Evolutionary conservation across 257 asterid species (phyloP).

Genomic region (Salvia rosmarinus): DNA sequence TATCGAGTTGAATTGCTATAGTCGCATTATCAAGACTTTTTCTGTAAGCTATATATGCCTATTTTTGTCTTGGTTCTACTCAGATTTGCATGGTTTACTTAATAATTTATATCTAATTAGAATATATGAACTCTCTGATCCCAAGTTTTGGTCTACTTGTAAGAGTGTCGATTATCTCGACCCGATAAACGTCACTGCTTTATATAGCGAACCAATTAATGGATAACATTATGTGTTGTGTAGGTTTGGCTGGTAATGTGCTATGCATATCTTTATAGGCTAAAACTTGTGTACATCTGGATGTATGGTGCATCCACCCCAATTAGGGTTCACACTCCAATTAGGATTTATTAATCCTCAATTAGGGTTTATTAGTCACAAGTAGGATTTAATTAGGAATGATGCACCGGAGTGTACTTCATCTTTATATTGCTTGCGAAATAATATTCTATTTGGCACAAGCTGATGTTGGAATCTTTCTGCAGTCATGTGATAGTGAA

Average conservation of each 20-base stretch:
- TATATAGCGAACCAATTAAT: background rate
- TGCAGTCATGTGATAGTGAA: conserved; percentile 74
- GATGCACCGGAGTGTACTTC: too few species aligned
- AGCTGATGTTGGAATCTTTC: conserved; percentile 12
- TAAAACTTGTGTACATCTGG: too few species aligned
- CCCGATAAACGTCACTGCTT: background rate
- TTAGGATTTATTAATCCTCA: too few species aligned
- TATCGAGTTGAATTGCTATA: background rate
- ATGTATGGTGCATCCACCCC: too few species aligned
- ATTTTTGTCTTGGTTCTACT: too few species aligned
- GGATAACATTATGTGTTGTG: background rate
- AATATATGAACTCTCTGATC: background rate
- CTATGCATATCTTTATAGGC: too few species aligned
- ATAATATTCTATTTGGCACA: background rate
- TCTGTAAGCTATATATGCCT: too few species aligned
- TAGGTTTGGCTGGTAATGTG: background rate
- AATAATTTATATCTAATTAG: background rate
- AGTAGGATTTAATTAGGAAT: too few species aligned
- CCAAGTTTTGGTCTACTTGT: background rate
- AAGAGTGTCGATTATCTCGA: background rate
- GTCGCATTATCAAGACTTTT: too few species aligned
- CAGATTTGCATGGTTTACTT: background rate
- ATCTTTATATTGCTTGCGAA: background rate
- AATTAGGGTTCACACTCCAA: too few species aligned
- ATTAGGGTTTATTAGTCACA: too few species aligned